Conservation (phyloP, 495 filamentous ascomycete genomes). For the Tuber borchii region DNA sequence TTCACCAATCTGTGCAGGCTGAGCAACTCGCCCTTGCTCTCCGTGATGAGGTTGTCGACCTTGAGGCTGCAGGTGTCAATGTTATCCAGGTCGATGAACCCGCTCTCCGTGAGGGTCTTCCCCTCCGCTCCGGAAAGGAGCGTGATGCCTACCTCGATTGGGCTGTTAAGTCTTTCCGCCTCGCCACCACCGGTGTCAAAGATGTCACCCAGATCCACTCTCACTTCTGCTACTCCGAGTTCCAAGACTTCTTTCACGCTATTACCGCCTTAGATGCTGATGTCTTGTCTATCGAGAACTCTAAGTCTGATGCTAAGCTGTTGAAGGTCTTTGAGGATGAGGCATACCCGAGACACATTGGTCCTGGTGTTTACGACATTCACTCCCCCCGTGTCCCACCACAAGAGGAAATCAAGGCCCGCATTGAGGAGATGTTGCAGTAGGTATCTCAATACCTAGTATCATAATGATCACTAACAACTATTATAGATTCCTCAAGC, state of each 20-base stretch:
- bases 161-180: constrained; percentile 95
- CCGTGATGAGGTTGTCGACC: constrained; percentile 95
- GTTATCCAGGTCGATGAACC: constrained; percentile 99
- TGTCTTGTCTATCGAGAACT: constrained; percentile 98
- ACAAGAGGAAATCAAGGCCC: constrained; percentile 94
- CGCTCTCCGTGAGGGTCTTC: constrained; percentile 96
- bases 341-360: constrained; percentile 93
- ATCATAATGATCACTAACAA: constrained; percentile 10
- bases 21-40: constrained; percentile 97
- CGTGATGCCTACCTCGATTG: constrained; percentile 91
- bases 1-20: constrained; percentile 97
- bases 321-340: constrained; percentile 96
- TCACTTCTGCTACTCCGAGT: constrained; percentile 99
- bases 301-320: constrained; percentile 98
- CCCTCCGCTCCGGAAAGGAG: constrained; percentile 83
- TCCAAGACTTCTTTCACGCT: constrained; percentile 99
- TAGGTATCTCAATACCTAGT: constrained; percentile 44
- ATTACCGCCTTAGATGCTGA: constrained; percentile 97
- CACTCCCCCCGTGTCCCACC: constrained; percentile 94
- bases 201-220: constrained; percentile 98
- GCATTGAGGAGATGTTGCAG: constrained; percentile 92
- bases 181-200: constrained; percentile 80
- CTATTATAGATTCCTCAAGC: constrained; percentile 55
- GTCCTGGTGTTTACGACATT: constrained; percentile 98
- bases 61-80: constrained; percentile 88